These are phyloP conservation scores for Vitis rupestris DNA, from an alignment of 164 flowering plant genomes.

Conservation along the genomic window DNA sequence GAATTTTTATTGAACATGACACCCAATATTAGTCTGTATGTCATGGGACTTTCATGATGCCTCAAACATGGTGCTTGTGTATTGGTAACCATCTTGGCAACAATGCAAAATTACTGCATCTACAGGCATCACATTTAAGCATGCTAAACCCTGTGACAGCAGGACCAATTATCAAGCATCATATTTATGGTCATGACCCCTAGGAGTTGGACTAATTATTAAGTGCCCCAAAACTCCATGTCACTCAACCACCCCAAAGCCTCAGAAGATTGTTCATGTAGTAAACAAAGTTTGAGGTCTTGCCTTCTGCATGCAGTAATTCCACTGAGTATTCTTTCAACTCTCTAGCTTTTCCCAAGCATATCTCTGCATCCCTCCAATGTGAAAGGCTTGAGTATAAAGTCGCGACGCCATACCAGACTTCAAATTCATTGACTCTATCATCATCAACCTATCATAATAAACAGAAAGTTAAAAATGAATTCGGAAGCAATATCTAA, in stretches of 20 bases:
- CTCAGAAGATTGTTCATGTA: neutral
- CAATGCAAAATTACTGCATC: too few species aligned
- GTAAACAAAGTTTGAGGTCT: conserved; percentile 21
- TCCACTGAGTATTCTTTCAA: conserved; percentile 61
- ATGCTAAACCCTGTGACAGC: too few species aligned
- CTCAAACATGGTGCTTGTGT: too few species aligned
- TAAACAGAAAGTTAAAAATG: neutral
- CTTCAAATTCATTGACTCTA: conserved; percentile 76
- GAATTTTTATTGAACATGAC: too few species aligned
- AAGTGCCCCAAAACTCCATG: too few species aligned
- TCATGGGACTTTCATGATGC: too few species aligned
- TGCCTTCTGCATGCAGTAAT: conserved; percentile 74
- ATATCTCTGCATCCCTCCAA: conserved; percentile 90
- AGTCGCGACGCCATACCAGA: conserved; percentile 90
- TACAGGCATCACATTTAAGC: too few species aligned
- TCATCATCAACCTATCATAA: conserved; percentile 44
- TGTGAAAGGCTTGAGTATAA: conserved; percentile 85
- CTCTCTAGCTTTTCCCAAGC: conserved; percentile 76
- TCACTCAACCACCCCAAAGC: neutral
- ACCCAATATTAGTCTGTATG: too few species aligned
- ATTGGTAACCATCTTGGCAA: too few species aligned
- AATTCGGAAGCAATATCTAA: conserved; percentile 1
- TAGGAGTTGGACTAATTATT: too few species aligned
- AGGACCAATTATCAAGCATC: too few species aligned
- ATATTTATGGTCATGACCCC: too few species aligned